Percentiles rank a stretch among this genome's conserved stretches.
These are phyloP conservation scores for Tricholoma saponaceum DNA, from an alignment of 768 basidiomycete genomes.

Conservation along the genomic window DNA sequence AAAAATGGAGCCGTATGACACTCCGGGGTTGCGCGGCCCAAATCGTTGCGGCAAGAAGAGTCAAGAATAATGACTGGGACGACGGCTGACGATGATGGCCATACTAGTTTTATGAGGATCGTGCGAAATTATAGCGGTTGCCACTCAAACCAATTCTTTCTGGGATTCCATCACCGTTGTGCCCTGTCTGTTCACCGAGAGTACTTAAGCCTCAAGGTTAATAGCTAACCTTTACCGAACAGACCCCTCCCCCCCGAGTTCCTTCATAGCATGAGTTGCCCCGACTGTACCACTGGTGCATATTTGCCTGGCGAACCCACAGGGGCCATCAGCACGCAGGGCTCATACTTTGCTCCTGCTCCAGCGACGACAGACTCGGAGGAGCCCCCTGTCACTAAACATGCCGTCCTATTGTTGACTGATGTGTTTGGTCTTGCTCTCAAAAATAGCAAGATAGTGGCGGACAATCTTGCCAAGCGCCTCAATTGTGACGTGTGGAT, in stretches of 20 bases:
- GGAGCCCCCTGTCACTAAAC: constrained; percentile 17
- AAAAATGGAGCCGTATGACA: too few relatives aligned
- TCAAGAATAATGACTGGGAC: too few relatives aligned
- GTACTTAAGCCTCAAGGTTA: too few relatives aligned
- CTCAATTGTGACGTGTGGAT: constrained; percentile 54
- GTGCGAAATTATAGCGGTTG: too few relatives aligned
- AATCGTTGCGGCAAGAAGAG: too few relatives aligned
- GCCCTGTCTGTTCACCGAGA: too few relatives aligned
- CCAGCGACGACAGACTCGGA: constrained; percentile 15
- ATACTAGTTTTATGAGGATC: too few relatives aligned
- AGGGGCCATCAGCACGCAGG: constrained; percentile 32
- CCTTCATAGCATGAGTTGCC: constrained; percentile 27
- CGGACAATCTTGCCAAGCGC: constrained; percentile 40
- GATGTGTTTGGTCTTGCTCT: constrained; percentile 53
- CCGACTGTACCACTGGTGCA: constrained; percentile 41
- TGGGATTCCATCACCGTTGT: too few relatives aligned
- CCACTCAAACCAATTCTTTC: too few relatives aligned
- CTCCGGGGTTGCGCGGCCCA: too few relatives aligned
- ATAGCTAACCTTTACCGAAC: not conserved
- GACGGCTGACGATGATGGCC: too few relatives aligned
- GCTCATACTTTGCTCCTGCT: constrained; percentile 39
- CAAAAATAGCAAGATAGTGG: constrained; percentile 48
- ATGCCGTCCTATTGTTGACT: constrained; percentile 43
- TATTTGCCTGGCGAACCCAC: constrained; percentile 41
- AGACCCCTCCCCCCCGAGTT: too few relatives aligned